These are phyloP conservation scores for Cyberlindnera nakhonratchasimensis DNA, from an alignment of 805 yeast species.

Conservation along the genomic window DNA sequence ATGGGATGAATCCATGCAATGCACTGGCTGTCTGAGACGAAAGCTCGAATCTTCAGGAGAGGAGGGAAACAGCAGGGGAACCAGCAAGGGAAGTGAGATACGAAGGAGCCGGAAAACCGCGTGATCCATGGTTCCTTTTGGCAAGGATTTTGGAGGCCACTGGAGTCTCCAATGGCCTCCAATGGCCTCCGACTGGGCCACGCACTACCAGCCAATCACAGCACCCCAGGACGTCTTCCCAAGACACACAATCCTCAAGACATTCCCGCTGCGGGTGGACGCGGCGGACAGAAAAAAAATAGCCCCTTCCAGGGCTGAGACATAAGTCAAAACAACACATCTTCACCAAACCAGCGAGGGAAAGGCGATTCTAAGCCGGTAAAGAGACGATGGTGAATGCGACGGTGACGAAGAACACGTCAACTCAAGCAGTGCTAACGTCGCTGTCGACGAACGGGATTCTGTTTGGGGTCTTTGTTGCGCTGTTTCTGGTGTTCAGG, in stretches of 20 bases:
- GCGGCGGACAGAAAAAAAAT: too few relatives aligned
- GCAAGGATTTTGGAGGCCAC: too few relatives aligned
- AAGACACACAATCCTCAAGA: too few relatives aligned
- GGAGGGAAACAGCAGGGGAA: too few relatives aligned
- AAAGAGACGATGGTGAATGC: conserved; percentile 12
- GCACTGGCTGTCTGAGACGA: background rate
- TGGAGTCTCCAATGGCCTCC: too few relatives aligned
- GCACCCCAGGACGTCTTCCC: too few relatives aligned
- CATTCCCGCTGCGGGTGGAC: too few relatives aligned
- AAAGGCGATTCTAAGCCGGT: background rate
- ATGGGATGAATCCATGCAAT: background rate
- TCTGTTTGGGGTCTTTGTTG: conserved; percentile 58
- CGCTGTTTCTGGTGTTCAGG: conserved; percentile 62
- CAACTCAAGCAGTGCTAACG: conserved; percentile 73
- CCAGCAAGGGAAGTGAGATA: too few relatives aligned
- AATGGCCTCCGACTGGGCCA: too few relatives aligned
- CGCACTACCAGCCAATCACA: too few relatives aligned
- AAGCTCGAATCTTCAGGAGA: background rate
- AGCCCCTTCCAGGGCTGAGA: background rate
- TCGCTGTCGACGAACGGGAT: conserved; percentile 66
- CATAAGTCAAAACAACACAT: background rate
- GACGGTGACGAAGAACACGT: conserved; percentile 35
- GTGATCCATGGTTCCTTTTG: too few relatives aligned
- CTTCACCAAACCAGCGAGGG: background rate
- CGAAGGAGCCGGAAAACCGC: too few relatives aligned